phyloP scores from a whole-genome alignment of 345 rosid species.

The Eucalyptus polybractea region DNA sequence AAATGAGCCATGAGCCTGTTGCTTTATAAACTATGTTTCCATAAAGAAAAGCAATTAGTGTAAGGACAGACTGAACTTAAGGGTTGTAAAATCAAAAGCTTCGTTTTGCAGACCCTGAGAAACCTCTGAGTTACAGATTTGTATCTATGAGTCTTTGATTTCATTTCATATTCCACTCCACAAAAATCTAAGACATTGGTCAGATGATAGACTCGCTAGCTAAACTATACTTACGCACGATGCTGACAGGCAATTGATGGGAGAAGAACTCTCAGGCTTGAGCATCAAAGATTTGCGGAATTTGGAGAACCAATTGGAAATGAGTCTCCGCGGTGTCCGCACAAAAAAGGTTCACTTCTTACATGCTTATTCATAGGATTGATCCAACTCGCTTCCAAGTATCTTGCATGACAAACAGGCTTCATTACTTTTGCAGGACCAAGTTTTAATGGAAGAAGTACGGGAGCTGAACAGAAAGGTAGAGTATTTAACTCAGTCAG shows the following conservation, averaged over 20 bases:
- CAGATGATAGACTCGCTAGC: not conserved
- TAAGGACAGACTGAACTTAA: not conserved
- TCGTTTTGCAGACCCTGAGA: not conserved
- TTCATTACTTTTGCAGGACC: constrained; percentile 26
- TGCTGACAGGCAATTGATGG: constrained; percentile 60
- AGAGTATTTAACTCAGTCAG: not conserved
- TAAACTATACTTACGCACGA: not conserved
- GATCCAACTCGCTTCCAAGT: not conserved
- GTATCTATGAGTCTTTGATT: not conserved
- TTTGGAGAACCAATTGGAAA: constrained; percentile 45
- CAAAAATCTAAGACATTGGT: not conserved
- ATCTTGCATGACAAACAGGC: not conserved
- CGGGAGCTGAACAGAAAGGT: constrained; percentile 51
- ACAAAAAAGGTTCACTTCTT: constrained; percentile 39
- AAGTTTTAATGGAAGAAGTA: constrained; percentile 48
- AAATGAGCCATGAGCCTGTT: not conserved
- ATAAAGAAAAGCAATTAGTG: not conserved
- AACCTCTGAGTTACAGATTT: not conserved
- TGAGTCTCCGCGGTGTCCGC: constrained; percentile 42
- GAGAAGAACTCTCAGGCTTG: constrained; percentile 62
- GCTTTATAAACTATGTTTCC: not conserved
- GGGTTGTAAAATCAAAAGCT: not conserved
- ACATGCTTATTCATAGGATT: not conserved
- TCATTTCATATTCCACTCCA: not conserved
- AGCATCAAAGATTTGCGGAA: constrained; percentile 32